Evolutionary conservation across 495 filamentous ascomycete species (phyloP).

Genomic region (Neurospora terricola): DNA sequence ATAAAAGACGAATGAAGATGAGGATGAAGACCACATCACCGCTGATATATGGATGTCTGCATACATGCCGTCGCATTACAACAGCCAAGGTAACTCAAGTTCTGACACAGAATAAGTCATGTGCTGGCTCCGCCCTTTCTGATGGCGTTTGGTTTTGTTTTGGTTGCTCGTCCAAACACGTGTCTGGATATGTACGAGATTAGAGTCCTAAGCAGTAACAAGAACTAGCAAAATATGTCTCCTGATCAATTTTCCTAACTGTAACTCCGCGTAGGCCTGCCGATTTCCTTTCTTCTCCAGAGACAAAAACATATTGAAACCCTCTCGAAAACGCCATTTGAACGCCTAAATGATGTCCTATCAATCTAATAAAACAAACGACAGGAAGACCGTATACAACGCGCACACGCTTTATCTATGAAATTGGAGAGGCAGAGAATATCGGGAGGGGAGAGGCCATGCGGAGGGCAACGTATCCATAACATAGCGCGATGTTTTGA

Average conservation of each 20-base stretch:
- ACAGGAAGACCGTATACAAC: not conserved
- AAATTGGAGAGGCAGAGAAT: not conserved
- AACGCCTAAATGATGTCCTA: not conserved
- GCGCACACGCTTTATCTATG: not conserved
- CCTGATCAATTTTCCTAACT: not conserved
- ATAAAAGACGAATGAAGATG: not conserved
- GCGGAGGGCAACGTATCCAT: not conserved
- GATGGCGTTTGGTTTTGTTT: not conserved
- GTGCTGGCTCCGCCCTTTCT: not conserved
- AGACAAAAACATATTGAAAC: not conserved
- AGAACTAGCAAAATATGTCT: not conserved
- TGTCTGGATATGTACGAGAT: not conserved
- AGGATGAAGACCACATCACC: not conserved
- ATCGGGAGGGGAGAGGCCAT: not conserved
- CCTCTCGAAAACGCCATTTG: not conserved
- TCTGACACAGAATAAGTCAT: not conserved
- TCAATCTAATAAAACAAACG: not conserved
- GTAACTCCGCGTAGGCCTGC: not conserved
- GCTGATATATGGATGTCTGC: not conserved
- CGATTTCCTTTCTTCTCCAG: not conserved
- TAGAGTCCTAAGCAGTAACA: not conserved
- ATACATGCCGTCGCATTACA: not conserved
- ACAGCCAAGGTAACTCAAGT: not conserved
- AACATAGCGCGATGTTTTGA: not conserved
- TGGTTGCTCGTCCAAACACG: not conserved